Evolutionary conservation across 805 yeast species (phyloP).

Genomic region (Candida taoyuanica): DNA sequence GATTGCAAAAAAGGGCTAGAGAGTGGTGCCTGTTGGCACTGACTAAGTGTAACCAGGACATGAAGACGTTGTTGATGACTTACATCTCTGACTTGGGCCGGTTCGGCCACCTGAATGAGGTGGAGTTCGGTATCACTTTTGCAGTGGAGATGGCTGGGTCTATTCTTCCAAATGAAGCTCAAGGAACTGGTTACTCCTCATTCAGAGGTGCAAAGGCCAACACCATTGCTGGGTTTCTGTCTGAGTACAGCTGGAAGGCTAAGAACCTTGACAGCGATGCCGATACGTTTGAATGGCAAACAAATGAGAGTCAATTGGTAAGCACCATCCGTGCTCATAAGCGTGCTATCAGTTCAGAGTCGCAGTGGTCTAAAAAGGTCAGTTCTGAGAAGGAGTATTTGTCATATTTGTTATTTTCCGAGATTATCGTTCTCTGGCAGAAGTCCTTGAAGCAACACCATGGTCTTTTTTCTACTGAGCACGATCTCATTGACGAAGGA

Average conservation of each 20-base stretch:
- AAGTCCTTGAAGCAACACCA: slow-evolving; percentile 48
- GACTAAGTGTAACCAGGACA: slow-evolving; percentile 60
- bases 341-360: slow-evolving; percentile 65
- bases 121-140: slow-evolving; percentile 81
- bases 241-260: slow-evolving; percentile 73
- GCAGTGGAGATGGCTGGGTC: slow-evolving; percentile 86
- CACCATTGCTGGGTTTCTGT: slow-evolving; percentile 66
- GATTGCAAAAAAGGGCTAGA: slow-evolving; percentile 53
- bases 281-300: slow-evolving; percentile 24
- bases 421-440: slow-evolving; percentile 68
- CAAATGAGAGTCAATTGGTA: slow-evolving; percentile 49
- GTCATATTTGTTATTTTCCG: slow-evolving; percentile 58
- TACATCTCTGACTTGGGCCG: slow-evolving; percentile 53
- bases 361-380: slow-evolving; percentile 79
- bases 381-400: slow-evolving; percentile 51
- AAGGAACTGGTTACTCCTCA: slow-evolving; percentile 45
- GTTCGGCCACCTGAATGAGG: slow-evolving; percentile 34
- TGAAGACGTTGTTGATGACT: slow-evolving; percentile 72
- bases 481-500: slow-evolving; percentile 57
- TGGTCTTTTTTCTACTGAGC: slow-evolving; percentile 60
- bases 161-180: slow-evolving; percentile 62
- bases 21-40: slow-evolving; percentile 64
- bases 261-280: slow-evolving; percentile 32
- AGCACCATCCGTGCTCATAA: slow-evolving; percentile 32
- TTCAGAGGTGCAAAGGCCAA: slow-evolving; percentile 38